Base-by-base conservation (phyloP, 1,139 yeast genomes). In the Hyphopichia fennica region DNA sequence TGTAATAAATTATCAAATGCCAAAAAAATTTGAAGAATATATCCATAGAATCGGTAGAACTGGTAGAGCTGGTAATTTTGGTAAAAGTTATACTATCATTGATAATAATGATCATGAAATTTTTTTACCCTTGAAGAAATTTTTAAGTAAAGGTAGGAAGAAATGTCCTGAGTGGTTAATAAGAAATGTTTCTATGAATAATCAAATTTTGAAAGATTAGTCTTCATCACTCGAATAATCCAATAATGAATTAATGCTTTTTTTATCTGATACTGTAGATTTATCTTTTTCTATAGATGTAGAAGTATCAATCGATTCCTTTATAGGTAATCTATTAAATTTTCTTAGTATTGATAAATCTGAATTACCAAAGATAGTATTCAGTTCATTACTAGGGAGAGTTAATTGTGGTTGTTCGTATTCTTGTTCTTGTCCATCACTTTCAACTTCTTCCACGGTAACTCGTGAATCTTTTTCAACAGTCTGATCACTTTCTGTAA, bases 1-100 rank as follows among this genome's bases (percentile, higher is more conserved):
- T 35, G 98, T 93, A 7, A 65, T 91, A 14, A 93, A 93, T 61
- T 90, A 77, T 57, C 96, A 91, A 55, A 86, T 91, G 95, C 69
- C 90, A 13, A 77, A 74, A 45, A 72, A 74, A 35, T 79, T 89
- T 39, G 96, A 90, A 47, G 91, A 87, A 47, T 93, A 90, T 54
- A 81, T 93, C 25, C 99, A 93, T 62, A 75, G 98, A 57, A 87
- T 93, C 42, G 99, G 99, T 40, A 82, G 99, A 63, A 93, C 99
- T 1, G 99, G 98, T 28, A 79, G 99, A 58, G 97, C 97, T 0
- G 98, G 97, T 1, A 80, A 79, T 40, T 61, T 60, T 5, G 98
- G 99, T 39, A 69, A 76, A 7, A 86, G 96, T 13, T 69, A 82
- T 23, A 84, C 97, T 0, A 87, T 88, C 51, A 54, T 87, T 30